Evolutionary conservation across 768 basidiomycete species (phyloP), one percentile per base, ranked within the genome.

Genomic region (Tricholoma sp.): DNA sequence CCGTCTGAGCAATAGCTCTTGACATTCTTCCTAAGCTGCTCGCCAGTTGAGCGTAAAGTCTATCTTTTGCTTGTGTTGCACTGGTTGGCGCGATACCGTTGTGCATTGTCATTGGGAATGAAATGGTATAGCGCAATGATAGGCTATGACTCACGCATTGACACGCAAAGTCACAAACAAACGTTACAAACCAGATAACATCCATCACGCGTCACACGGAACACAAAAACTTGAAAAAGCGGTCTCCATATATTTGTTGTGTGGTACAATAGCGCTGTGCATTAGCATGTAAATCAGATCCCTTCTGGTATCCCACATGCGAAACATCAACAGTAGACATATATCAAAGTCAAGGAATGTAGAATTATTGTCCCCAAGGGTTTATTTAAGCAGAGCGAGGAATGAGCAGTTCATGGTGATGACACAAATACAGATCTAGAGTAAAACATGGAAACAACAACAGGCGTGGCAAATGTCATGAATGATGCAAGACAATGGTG

Each of bases 11-110:
- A 50, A 93, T 78, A 0, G 86, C 84, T 17, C 81, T 72, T 50
- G 85, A 82, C 70, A 93, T 84, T 50, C 85, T 75, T 29, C 80
- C 80, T 3, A 94, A 69, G 48, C 83, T 86, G 49, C 80, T 76
- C 4, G 89, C 80, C 3, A 94, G 80, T 65, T 92, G 89, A 37
- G 80, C 77, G 64, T 94, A 94, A 20, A 93, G 83, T 54, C 89
- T 73, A 62, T 91, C 85, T 71, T 94, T 94, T 34, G 87, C 82
- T 59, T 88, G 87, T 0, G 85, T 86, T 3, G 88, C 87, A 63
- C 79, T 84, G 9, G 80, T 81, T 10, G 81, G 77, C n/a, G 69
- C 66, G 17, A 49, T 49, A 31, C 29, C 29, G 13, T 32, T 49
- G 47, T 49, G 13, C 47, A 48, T 48, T n/a, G 11, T 9, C 8